phyloP scores from a whole-genome alignment of 108 stramenopile genomes.

The Cyclostephanos invisitatus region DNA sequence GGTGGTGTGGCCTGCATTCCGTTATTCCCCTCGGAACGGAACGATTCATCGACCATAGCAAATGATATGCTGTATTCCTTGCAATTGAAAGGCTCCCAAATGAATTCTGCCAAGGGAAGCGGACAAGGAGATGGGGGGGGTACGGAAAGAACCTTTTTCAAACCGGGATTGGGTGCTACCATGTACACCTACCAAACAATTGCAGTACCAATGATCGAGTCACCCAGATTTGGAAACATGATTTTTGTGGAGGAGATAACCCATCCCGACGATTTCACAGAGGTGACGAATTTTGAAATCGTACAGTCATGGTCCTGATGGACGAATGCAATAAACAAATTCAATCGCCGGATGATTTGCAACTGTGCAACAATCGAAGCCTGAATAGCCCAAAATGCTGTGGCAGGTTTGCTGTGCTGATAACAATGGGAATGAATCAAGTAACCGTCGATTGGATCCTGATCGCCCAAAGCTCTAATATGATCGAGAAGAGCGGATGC shows the following conservation, averaged over 20 bases:
- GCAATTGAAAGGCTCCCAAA: conserved; percentile 12
- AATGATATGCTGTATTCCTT: neutral
- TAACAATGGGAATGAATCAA: no score
- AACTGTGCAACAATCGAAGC: neutral
- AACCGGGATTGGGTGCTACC: no score
- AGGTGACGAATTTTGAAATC: neutral
- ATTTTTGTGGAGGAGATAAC: neutral
- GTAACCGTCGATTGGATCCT: no score
- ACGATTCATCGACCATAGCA: neutral
- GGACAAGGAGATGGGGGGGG: neutral
- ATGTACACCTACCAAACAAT: no score
- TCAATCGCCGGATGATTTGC: neutral
- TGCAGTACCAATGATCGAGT: neutral
- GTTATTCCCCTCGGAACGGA: neutral
- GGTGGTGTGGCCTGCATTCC: no score
- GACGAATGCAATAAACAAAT: neutral
- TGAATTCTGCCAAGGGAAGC: neutral
- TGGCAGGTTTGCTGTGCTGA: neutral
- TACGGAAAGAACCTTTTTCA: neutral
- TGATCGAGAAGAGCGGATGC: neutral
- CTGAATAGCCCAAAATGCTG: neutral
- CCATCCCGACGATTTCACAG: neutral
- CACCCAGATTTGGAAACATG: neutral
- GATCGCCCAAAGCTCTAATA: no score
- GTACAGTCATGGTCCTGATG: neutral